phyloP scores from a whole-genome alignment of 192 early-diverging fungal species.

The Mortierella claussenii region DNA sequence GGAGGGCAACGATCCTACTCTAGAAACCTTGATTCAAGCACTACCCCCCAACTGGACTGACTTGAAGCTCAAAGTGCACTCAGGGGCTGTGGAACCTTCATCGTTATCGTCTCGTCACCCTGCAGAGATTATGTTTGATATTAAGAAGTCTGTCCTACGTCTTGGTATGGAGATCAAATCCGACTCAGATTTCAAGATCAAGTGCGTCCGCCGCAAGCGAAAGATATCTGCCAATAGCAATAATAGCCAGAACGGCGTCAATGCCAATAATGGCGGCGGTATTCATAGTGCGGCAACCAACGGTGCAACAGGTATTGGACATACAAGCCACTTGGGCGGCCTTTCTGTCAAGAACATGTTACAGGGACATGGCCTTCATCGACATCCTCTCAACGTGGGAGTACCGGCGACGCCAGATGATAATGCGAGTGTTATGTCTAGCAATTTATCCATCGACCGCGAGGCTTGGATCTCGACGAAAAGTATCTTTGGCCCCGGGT shows the following conservation, averaged over 20 bases:
- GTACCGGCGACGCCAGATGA: slow-evolving; percentile 15
- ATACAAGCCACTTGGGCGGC: too few relatives aligned
- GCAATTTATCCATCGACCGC: slow-evolving; percentile 45
- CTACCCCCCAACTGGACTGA: slow-evolving; percentile 53
- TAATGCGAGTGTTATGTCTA: slow-evolving; percentile 45
- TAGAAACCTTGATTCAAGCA: slow-evolving; percentile 24
- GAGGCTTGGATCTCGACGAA: slow-evolving; percentile 37
- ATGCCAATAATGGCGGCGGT: neutral
- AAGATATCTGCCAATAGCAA: slow-evolving; percentile 23
- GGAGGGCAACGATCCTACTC: slow-evolving; percentile 23
- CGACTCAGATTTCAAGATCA: slow-evolving; percentile 68
- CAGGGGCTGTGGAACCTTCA: slow-evolving; percentile 77
- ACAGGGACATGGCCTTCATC: slow-evolving; percentile 20
- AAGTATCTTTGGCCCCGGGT: slow-evolving; percentile 8
- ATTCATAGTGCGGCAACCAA: neutral
- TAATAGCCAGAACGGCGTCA: neutral
- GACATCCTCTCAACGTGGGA: neutral
- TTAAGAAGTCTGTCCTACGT: slow-evolving; percentile 63
- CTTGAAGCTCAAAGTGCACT: slow-evolving; percentile 74
- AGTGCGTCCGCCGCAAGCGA: slow-evolving; percentile 61
- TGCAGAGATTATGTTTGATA: slow-evolving; percentile 72
- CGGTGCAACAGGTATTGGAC: slow-evolving; percentile 5
- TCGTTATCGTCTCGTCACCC: slow-evolving; percentile 74
- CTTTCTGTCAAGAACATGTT: slow-evolving; percentile 23
- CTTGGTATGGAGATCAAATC: slow-evolving; percentile 67